Percentiles rank a stretch among this genome's conserved stretches.
phyloP scores from a whole-genome alignment of 306 rosid genomes.

The Prunus dulcis region DNA sequence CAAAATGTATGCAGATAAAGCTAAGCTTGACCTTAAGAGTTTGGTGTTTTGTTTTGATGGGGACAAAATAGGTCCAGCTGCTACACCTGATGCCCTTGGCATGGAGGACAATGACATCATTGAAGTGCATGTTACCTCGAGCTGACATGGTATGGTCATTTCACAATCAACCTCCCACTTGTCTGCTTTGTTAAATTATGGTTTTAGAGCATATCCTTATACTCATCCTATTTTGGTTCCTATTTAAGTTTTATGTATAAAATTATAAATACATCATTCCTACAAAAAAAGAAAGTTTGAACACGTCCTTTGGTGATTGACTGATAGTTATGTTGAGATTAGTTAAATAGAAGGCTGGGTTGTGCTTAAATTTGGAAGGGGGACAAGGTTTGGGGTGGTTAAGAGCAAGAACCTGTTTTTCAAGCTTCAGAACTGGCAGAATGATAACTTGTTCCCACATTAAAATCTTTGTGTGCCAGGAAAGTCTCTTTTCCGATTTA shows the following conservation, averaged over 20 bases:
- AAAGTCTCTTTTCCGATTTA: too few species aligned
- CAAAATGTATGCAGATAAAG: slow-evolving; percentile 66
- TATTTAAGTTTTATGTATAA: background rate
- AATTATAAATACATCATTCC: background rate
- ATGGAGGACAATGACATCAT: slow-evolving; percentile 88
- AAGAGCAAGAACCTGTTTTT: too few species aligned
- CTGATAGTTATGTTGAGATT: too few species aligned
- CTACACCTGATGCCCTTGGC: slow-evolving; percentile 66
- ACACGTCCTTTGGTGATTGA: background rate
- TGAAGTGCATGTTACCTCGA: slow-evolving; percentile 65
- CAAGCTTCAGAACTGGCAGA: too few species aligned
- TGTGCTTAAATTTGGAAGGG: background rate
- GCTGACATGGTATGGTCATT: slow-evolving; percentile 43
- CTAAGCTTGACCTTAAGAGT: slow-evolving; percentile 46
- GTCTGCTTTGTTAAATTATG: background rate
- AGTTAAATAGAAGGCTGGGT: background rate
- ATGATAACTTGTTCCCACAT: too few species aligned
- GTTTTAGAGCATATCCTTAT: background rate
- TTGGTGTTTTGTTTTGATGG: slow-evolving; percentile 81
- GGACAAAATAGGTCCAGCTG: slow-evolving; percentile 57
- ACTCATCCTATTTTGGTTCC: background rate
- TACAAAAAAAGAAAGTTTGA: background rate
- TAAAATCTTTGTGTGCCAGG: too few species aligned
- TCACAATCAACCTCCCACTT: background rate
- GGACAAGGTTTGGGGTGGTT: too few species aligned